Base-by-base conservation (phyloP, 495 filamentous ascomycete species). In the Penicillium robsamsonii region DNA sequence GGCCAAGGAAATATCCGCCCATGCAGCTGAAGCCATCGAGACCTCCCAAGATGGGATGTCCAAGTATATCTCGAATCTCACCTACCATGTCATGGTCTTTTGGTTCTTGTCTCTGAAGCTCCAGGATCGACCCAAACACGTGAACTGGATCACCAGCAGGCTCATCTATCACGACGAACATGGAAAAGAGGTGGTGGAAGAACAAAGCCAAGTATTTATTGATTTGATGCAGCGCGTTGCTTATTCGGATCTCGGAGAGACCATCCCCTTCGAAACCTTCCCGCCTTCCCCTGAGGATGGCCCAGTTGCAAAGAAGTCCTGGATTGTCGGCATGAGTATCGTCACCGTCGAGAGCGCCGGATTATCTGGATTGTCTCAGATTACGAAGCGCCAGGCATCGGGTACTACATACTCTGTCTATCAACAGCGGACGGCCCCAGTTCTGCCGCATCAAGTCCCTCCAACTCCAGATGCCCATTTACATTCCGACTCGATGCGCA, bases 141-240 rank as follows among this genome's bases (percentile, higher is more conserved):
- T 96, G 44, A 83, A 84, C 44, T 97, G 91, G 91, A 96, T 97
- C 58, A 87, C 89, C n/a, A 91, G 88, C 66, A 87, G 89, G 55
- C 79, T 99, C 29, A 88, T 89, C 24, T 77, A 79, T 52, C 84
- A 80, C 51, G 88, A 96, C 61, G 81, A 82, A 17, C 79, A 86
- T 59, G 91, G 90, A 6, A 84, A 82, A 25, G 83, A 89, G 29
- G 83, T 81, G 25, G 80, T 94, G 18, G 95, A 97, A 60, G 92
- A 97, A 68, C 93, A 96, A 65, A 93, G 90, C 30, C 85, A 92
- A 55, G 90, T 96, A 12, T 93, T 92, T 22, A 86, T 97, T 40
- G 95, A 99, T 69, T 87, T 97, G 77, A 93, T 99, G 88, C 92
- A 96, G 62, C 81, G 92, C 56, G 87, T 91, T 38, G 86, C 91